phyloP scores from a whole-genome alignment of 805 yeast genomes.

The Yamadazyma philogaea region DNA sequence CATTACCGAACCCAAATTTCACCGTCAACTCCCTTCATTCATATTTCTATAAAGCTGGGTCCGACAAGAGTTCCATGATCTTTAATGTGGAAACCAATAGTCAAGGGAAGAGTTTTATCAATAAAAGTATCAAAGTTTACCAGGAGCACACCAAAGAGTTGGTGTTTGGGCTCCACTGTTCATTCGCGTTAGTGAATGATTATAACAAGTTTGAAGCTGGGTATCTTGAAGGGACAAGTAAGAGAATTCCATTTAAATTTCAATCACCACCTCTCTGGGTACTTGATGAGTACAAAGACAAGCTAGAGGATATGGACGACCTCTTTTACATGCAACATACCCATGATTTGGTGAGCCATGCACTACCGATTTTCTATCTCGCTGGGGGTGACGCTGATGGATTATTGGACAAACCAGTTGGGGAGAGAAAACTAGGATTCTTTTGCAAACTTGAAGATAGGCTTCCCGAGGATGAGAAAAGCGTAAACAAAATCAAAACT shows the following conservation, averaged over 20 bases:
- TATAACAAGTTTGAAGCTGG: slow-evolving; percentile 14
- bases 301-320: slow-evolving; percentile 14
- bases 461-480: slow-evolving; percentile 20
- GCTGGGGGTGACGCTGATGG: slow-evolving; percentile 1
- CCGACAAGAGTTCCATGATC: slow-evolving; percentile 23
- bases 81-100: slow-evolving; percentile 30
- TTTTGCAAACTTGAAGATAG: slow-evolving; percentile 30
- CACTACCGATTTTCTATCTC: slow-evolving; percentile 23
- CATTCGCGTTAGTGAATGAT: slow-evolving; percentile 30
- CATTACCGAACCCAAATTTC: slow-evolving; percentile 19
- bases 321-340: slow-evolving; percentile 22
- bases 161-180: slow-evolving; percentile 29
- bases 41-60: slow-evolving; percentile 37
- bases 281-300: slow-evolving; percentile 21
- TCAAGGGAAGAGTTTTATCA: slow-evolving; percentile 34
- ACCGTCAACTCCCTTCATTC: slow-evolving; percentile 41
- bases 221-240: slow-evolving; percentile 18
- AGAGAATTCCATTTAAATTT: slow-evolving; percentile 30
- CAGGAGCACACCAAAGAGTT: slow-evolving; percentile 26
- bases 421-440: slow-evolving; percentile 25
- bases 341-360: slow-evolving; percentile 21
- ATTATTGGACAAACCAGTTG: slow-evolving; percentile 10
- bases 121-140: slow-evolving; percentile 27
- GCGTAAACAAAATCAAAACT: slow-evolving; percentile 6
- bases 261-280: slow-evolving; percentile 22